Conservation (phyloP, 371 early-diverging fungal genomes). For the Syncephalis fuscata region DNA sequence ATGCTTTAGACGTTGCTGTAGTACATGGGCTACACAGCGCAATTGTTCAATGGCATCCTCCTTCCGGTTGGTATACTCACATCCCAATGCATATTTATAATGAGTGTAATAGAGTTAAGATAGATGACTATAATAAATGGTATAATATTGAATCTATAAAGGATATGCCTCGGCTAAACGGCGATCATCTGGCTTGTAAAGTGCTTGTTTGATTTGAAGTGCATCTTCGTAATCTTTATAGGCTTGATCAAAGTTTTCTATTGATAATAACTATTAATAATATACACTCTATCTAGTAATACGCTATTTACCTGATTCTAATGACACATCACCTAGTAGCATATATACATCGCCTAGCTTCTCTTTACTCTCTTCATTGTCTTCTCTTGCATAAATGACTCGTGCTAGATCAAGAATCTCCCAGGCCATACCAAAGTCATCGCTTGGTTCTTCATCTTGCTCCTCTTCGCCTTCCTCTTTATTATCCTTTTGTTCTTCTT, state of each 20-base stretch:
- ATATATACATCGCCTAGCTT: constrained; percentile 56
- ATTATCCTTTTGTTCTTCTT: too few species aligned
- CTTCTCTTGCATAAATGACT: constrained; percentile 49
- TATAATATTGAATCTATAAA: neutral
- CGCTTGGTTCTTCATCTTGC: constrained; percentile 32
- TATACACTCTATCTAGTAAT: neutral
- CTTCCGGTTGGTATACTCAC: constrained; percentile 31
- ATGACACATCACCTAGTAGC: constrained; percentile 64
- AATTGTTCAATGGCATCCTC: constrained; percentile 39
- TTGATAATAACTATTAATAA: neutral
- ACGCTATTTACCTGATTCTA: constrained; percentile 55
- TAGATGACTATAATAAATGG: neutral
- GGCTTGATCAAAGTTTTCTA: constrained; percentile 74
- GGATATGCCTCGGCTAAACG: constrained; percentile 59
- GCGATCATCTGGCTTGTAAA: constrained; percentile 40
- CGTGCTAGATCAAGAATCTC: constrained; percentile 74
- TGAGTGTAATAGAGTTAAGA: constrained; percentile 13
- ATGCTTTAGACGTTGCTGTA: constrained; percentile 24
- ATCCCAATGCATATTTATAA: constrained; percentile 55
- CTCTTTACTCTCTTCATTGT: constrained; percentile 32
- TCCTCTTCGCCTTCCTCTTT: too few species aligned
- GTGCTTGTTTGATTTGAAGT: constrained; percentile 40
- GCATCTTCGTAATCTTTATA: constrained; percentile 53
- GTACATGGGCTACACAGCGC: constrained; percentile 28
- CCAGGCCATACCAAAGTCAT: constrained; percentile 82